Percentiles rank a stretch among this genome's conserved stretches.
Evolutionary conservation across 2,329 filamentous ascomycete genomes (phyloP).

Genomic region (Fusarium vanettenii): DNA sequence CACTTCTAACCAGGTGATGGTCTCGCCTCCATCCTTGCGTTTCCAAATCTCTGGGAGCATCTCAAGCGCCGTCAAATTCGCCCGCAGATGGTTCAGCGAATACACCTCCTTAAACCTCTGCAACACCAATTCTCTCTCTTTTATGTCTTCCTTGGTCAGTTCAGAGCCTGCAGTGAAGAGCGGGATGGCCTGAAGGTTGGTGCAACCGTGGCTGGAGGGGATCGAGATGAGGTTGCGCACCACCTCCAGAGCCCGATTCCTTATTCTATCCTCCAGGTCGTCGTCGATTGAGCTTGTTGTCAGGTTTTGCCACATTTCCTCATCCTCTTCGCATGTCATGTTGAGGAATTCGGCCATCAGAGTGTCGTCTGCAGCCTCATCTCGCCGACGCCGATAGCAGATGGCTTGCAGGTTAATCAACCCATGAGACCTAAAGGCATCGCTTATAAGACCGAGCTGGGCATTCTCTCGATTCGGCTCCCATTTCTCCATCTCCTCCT

Average conservation of each 20-base stretch:
- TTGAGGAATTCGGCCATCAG: not conserved
- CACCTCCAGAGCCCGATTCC: not conserved
- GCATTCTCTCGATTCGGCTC: not conserved
- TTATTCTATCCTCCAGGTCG: not conserved
- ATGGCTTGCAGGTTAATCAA: not conserved
- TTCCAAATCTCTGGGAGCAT: not conserved
- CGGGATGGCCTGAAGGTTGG: not conserved
- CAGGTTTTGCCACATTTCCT: not conserved
- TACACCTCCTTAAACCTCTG: not conserved
- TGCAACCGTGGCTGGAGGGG: not conserved
- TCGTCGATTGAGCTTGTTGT: not conserved
- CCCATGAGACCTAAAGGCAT: not conserved
- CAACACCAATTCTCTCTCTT: not conserved
- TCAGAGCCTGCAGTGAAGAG: not conserved
- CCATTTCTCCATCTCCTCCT: not conserved
- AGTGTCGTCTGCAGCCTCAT: not conserved
- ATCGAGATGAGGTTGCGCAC: not conserved
- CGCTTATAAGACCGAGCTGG: not conserved
- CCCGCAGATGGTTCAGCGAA: not conserved
- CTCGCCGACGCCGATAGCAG: not conserved
- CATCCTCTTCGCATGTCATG: not conserved
- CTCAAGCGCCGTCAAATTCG: not conserved
- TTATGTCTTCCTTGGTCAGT: not conserved
- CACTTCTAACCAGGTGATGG: not conserved
- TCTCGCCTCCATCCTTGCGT: not conserved